Percentiles rank a stretch among this genome's conserved stretches.
Evolutionary conservation across 306 rosid genomes (phyloP).

Genomic region (Lathyrus aphaca): DNA sequence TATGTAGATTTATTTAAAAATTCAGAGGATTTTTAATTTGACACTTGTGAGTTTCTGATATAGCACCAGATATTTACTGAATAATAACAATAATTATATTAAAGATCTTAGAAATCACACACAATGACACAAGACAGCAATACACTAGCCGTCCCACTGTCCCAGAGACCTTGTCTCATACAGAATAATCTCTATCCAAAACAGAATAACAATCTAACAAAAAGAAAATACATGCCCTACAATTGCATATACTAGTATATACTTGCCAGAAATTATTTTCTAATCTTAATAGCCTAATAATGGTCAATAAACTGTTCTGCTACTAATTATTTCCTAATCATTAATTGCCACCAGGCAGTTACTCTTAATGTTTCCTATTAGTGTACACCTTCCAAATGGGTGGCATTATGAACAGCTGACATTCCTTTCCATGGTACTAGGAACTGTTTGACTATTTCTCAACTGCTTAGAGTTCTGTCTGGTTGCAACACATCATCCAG

Average conservation of each 20-base stretch:
- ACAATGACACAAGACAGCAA: not conserved
- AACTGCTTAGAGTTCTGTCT: no score
- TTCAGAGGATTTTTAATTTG: not conserved
- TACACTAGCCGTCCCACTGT: not conserved
- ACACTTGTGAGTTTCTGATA: constrained; percentile 15
- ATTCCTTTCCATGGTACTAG: no score
- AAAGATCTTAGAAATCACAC: not conserved
- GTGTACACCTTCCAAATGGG: not conserved
- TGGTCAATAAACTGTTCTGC: not conserved
- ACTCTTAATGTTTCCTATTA: not conserved
- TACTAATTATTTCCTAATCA: not conserved
- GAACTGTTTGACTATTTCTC: no score
- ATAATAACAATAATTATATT: not conserved
- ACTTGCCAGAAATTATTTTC: not conserved
- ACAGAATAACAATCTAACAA: not conserved
- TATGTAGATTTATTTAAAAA: constrained; percentile 3
- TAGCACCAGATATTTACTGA: not conserved
- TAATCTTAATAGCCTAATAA: not conserved
- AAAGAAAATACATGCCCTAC: not conserved
- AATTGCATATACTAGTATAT: not conserved
- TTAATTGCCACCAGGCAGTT: not conserved
- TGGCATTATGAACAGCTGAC: not conserved
- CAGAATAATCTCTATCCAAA: not conserved
- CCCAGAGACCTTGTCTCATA: constrained; percentile 1
- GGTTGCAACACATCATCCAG: no score